phyloP scores from a whole-genome alignment of 129 eudicot genomes.

The Chrysanthemum lavandulifolium region DNA sequence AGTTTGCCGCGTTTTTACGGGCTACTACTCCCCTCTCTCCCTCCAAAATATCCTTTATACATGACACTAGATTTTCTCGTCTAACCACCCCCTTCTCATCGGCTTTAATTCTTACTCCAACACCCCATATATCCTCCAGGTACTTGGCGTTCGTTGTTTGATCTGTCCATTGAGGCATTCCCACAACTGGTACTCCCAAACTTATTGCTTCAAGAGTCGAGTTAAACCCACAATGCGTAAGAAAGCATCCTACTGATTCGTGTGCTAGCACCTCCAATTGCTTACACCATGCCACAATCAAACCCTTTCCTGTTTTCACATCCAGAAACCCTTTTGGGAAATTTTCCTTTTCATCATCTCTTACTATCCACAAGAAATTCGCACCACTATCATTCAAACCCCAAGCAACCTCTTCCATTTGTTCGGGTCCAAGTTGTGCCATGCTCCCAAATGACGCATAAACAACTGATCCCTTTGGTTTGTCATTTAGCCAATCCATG shows the following conservation, averaged over 20 bases:
- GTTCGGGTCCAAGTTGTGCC: conserved; percentile 26
- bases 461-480: conserved; percentile 41
- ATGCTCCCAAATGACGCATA: conserved; percentile 57
- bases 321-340: conserved; percentile 25
- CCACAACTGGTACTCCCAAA: conserved; percentile 35
- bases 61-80: conserved; percentile 15
- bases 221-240: conserved; percentile 42
- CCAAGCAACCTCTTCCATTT: conserved; percentile 53
- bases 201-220: conserved; percentile 36
- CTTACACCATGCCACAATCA: conserved; percentile 30
- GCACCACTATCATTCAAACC: conserved; percentile 31
- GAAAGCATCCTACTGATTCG: conserved; percentile 32
- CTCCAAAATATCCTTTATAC: conserved; percentile 25
- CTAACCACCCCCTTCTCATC: conserved; percentile 27
- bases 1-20: conserved; percentile 14
- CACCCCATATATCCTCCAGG: conserved; percentile 30
- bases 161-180: conserved; percentile 40
- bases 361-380: conserved; percentile 56
- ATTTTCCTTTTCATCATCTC: conserved; percentile 29
- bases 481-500: conserved; percentile 47
- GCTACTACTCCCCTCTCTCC: conserved; percentile 25
- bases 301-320: background rate
- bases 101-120: conserved; percentile 23
- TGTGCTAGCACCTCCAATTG: conserved; percentile 36
- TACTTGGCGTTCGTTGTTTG: conserved; percentile 36